phyloP scores from a whole-genome alignment of 1,284 basidiomycete species.

The Hortiboletus rubellus region DNA sequence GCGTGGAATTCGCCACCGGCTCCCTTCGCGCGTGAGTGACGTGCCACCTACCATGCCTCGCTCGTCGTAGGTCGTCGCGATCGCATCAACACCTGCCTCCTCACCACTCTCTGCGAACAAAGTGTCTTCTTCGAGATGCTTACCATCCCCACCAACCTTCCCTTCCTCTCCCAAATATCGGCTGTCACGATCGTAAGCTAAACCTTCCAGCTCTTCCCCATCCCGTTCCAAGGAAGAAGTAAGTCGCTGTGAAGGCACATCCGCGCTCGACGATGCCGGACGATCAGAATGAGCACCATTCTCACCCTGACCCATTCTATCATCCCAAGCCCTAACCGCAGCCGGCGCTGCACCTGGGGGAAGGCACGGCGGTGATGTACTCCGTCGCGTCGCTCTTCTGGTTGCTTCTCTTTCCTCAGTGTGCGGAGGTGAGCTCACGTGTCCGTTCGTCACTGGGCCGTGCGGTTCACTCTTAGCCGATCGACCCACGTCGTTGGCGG shows the following conservation, averaged over 20 bases:
- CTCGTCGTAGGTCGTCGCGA: not conserved
- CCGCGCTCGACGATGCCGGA: constrained; percentile 35
- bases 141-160: constrained; percentile 10
- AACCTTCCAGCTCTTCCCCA: constrained; percentile 33
- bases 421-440: constrained; percentile 6
- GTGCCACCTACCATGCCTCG: constrained; percentile 1
- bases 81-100: constrained; percentile 5
- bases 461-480: constrained; percentile 21
- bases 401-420: constrained; percentile 15
- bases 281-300: constrained; percentile 38
- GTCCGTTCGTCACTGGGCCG: constrained; percentile 20
- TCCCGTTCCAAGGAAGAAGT: constrained; percentile 37
- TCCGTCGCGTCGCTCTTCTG: constrained; percentile 32
- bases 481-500: constrained; percentile 1
- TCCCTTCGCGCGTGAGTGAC: constrained; percentile 18
- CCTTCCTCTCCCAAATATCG: constrained; percentile 10
- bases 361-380: constrained; percentile 32
- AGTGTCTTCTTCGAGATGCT: constrained; percentile 15
- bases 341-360: constrained; percentile 40
- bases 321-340: constrained; percentile 34
- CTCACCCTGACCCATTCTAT: constrained; percentile 30
- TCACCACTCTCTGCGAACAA: constrained; percentile 12
- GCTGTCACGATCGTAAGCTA: constrained; percentile 26
- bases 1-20: constrained; percentile 29
- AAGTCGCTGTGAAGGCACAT: constrained; percentile 35